A percentile compares a stretch with the other conserved stretches of the same genome.
Evolutionary conservation across 441 rosid genomes (phyloP).

Genomic region (Hura crepitans): DNA sequence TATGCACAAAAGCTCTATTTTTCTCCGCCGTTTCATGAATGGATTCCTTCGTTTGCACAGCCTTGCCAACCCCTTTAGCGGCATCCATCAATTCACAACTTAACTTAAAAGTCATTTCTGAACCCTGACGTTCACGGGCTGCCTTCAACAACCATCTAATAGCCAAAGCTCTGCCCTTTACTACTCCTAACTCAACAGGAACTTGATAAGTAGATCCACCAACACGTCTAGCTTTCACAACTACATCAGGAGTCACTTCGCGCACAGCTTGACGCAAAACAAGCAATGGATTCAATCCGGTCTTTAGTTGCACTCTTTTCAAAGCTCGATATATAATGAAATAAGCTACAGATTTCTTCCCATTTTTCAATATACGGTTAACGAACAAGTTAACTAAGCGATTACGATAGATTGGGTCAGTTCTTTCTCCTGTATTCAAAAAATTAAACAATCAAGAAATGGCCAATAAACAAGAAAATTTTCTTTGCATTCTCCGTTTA

Average conservation of each 20-base stretch:
- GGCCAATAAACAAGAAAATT: not conserved
- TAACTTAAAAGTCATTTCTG: conserved; percentile 23
- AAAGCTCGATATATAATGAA: conserved; percentile 22
- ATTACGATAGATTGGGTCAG: conserved; percentile 28
- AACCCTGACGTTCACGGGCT: conserved; percentile 15
- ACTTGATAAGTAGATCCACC: conserved; percentile 23
- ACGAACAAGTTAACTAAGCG: conserved; percentile 25
- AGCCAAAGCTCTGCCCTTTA: conserved; percentile 23
- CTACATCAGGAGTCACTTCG: conserved; percentile 23
- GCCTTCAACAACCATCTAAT: conserved; percentile 28
- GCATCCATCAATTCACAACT: conserved; percentile 28
- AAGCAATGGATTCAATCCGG: conserved; percentile 19
- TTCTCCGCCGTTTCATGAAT: conserved; percentile 27
- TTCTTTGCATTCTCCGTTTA: not conserved
- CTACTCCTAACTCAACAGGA: conserved; percentile 18
- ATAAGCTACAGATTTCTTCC: conserved; percentile 30
- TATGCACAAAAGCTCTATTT: conserved; percentile 28
- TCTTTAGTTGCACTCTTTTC: conserved; percentile 23
- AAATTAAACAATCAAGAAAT: not conserved
- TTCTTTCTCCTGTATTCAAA: not conserved
- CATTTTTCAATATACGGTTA: conserved; percentile 25
- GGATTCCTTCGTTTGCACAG: conserved; percentile 15
- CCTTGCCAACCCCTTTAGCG: conserved; percentile 25
- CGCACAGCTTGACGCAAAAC: conserved; percentile 22
- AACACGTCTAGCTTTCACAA: conserved; percentile 19